Evolutionary conservation across 169 alveolate species (phyloP).

Genomic region (Cryptosporidium tyzzeri): DNA sequence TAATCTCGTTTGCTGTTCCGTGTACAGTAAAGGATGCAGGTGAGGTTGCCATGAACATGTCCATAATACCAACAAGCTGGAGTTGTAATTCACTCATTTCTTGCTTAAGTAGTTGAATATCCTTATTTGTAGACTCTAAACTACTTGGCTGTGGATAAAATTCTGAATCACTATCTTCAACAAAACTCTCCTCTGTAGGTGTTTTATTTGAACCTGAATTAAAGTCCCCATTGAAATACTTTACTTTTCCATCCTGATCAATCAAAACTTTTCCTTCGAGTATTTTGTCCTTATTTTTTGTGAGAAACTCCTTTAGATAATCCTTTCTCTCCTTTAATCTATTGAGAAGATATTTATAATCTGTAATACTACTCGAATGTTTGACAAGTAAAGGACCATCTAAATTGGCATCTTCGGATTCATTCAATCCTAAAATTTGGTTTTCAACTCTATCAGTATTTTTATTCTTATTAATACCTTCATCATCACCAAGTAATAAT

Average conservation of each 20-base stretch:
- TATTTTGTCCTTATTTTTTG: conserved; percentile 18
- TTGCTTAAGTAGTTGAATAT: conserved; percentile 51
- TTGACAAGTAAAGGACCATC: conserved; percentile 40
- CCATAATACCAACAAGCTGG: conserved; percentile 52
- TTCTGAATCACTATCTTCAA: conserved; percentile 33
- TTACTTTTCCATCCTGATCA: conserved; percentile 32
- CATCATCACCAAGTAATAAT: conserved; percentile 14
- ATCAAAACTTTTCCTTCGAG: conserved; percentile 7
- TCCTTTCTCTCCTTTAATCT: conserved; percentile 47
- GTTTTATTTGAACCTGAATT: not conserved
- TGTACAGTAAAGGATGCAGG: conserved; percentile 75
- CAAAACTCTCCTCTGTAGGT: not conserved
- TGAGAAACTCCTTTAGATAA: conserved; percentile 19
- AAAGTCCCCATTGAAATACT: not conserved
- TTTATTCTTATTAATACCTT: not conserved
- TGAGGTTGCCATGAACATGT: conserved; percentile 56
- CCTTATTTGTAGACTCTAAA: conserved; percentile 34
- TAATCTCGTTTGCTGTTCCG: conserved; percentile 58
- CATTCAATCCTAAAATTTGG: not conserved
- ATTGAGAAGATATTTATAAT: conserved; percentile 31
- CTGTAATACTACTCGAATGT: conserved; percentile 49
- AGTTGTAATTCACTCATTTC: conserved; percentile 33
- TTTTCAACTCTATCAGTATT: not conserved
- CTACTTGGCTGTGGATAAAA: conserved; percentile 1
- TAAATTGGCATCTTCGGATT: not conserved